Evolutionary conservation across 805 yeast species (phyloP).

Genomic region (Starmera amethionina): DNA sequence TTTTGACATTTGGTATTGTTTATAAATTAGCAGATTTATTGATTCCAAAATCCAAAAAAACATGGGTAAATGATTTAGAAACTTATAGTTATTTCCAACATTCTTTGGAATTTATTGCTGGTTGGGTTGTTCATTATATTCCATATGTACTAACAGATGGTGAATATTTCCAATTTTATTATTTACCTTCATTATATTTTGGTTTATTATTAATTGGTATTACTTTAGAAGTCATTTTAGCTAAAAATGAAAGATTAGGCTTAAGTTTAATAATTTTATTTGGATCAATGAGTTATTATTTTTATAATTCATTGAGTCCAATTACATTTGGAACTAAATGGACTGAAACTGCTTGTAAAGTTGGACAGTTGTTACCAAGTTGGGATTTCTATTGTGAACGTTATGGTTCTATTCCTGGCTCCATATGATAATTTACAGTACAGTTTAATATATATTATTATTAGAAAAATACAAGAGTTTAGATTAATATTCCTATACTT

Average conservation of each 20-base stretch:
- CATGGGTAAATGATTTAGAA: background rate
- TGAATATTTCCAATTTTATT: constrained; percentile 33
- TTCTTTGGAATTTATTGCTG: constrained; percentile 27
- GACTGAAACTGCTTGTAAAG: constrained; percentile 31
- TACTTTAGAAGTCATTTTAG: constrained; percentile 29
- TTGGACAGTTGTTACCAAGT: constrained; percentile 23
- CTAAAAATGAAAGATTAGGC: constrained; percentile 21
- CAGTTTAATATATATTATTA: background rate
- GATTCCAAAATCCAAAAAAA: background rate
- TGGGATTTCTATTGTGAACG: constrained; percentile 36
- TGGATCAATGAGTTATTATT: constrained; percentile 7
- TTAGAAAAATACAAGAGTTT: background rate
- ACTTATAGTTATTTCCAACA: constrained; percentile 8
- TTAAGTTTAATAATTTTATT: constrained; percentile 15
- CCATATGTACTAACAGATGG: constrained; percentile 37
- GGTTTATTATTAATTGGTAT: constrained; percentile 35
- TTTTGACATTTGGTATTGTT: constrained; percentile 19
- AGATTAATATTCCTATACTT: background rate
- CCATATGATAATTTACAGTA: background rate
- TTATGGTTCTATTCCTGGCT: too few relatives aligned
- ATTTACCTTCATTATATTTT: constrained; percentile 41
- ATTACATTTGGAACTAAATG: constrained; percentile 38
- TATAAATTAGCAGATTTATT: constrained; percentile 17
- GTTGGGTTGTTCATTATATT: constrained; percentile 46
- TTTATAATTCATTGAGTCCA: constrained; percentile 27